Evolutionary conservation across 371 early-diverging fungal species (phyloP).

Genomic region (Gilbertella persicaria): DNA sequence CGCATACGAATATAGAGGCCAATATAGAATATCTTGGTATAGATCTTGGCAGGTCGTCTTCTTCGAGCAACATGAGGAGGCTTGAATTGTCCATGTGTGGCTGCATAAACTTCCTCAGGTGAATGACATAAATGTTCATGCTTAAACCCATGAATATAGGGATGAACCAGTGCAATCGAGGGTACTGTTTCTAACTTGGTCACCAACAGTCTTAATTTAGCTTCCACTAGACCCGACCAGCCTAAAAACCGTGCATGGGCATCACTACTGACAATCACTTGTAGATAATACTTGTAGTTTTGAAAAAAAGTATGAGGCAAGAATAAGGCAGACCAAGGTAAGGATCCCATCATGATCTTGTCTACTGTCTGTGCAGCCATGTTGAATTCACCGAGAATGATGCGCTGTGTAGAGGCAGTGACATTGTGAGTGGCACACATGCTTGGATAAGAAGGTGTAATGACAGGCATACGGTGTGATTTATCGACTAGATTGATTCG

Average conservation of each 20-base stretch:
- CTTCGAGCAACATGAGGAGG: neutral
- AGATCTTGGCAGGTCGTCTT: slow-evolving; percentile 21
- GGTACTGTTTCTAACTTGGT: slow-evolving; percentile 79
- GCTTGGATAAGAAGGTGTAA: slow-evolving; percentile 96
- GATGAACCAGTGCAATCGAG: slow-evolving; percentile 77
- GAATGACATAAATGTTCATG: slow-evolving; percentile 53
- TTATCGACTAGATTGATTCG: slow-evolving; percentile 19
- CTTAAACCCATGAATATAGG: slow-evolving; percentile 83
- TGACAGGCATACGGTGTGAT: slow-evolving; percentile 89
- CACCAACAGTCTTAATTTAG: slow-evolving; percentile 86
- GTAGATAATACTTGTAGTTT: slow-evolving; percentile 85
- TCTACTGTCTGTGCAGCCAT: slow-evolving; percentile 26
- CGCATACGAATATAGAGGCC: slow-evolving; percentile 66
- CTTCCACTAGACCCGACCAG: slow-evolving; percentile 91
- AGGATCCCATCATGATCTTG: slow-evolving; percentile 18
- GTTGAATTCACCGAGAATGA: slow-evolving; percentile 72
- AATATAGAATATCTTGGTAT: slow-evolving; percentile 83
- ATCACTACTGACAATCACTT: slow-evolving; percentile 65
- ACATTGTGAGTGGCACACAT: slow-evolving; percentile 98
- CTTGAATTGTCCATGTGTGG: slow-evolving; percentile 10
- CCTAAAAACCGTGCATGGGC: slow-evolving; percentile 60
- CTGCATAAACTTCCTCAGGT: slow-evolving; percentile 52
- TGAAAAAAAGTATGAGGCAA: slow-evolving; percentile 84
- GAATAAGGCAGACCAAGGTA: slow-evolving; percentile 60
- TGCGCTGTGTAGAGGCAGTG: slow-evolving; percentile 60